Evolutionary conservation across 2,329 filamentous ascomycete genomes (phyloP).

Genomic region (Phialophora verrucosa): DNA sequence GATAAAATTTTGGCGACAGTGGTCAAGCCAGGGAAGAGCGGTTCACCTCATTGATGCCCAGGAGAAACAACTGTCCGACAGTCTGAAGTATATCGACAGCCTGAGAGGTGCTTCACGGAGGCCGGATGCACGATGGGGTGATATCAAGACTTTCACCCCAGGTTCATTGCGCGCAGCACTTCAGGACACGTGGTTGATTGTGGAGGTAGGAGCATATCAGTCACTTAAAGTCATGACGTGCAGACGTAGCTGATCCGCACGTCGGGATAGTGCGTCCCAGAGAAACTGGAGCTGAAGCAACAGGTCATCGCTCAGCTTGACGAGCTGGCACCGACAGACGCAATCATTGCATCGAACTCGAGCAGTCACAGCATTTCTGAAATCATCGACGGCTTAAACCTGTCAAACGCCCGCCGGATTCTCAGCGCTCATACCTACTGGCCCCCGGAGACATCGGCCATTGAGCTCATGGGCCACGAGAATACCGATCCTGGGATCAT

Average conservation of each 20-base stretch:
- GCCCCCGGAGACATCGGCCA: slow-evolving; percentile 48
- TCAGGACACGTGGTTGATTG: slow-evolving; percentile 44
- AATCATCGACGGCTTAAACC: slow-evolving; percentile 47
- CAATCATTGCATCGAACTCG: slow-evolving; percentile 56
- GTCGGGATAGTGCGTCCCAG: slow-evolving; percentile 51
- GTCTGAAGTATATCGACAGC: slow-evolving; percentile 41
- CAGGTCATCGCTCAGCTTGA: slow-evolving; percentile 50
- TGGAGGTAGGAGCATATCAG: slow-evolving; percentile 42
- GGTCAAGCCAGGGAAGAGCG: slow-evolving; percentile 44
- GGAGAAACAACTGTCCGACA: slow-evolving; percentile 42
- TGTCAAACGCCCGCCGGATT: slow-evolving; percentile 47
- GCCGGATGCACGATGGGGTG: slow-evolving; percentile 34
- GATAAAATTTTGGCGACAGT: slow-evolving; percentile 37
- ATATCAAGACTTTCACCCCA: slow-evolving; percentile 37
- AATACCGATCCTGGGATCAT: slow-evolving; percentile 44
- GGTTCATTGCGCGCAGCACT: slow-evolving; percentile 38
- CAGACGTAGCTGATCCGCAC: neutral
- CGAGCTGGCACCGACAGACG: slow-evolving; percentile 43
- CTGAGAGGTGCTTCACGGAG: slow-evolving; percentile 35
- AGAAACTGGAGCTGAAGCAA: slow-evolving; percentile 51
- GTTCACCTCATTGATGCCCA: slow-evolving; percentile 45
- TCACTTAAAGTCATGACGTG: neutral
- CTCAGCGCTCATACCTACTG: slow-evolving; percentile 55
- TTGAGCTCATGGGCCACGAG: slow-evolving; percentile 50
- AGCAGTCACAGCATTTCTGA: slow-evolving; percentile 55